phyloP scores from a whole-genome alignment of 768 basidiomycete genomes.

The Coprinellus micaceus region DNA sequence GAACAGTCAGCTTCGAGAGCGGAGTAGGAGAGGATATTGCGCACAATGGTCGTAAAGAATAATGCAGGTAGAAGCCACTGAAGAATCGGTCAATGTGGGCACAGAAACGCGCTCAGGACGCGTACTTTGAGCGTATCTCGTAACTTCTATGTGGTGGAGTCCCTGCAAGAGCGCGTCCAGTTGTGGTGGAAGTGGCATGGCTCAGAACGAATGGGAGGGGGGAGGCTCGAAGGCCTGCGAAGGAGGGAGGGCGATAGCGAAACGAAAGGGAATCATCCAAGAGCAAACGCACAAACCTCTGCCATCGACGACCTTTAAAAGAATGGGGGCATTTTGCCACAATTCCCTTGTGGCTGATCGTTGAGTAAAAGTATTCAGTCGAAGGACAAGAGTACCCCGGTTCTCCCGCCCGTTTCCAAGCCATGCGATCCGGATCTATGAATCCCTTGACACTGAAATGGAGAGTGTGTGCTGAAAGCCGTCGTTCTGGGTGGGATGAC shows the following conservation, averaged over 20 bases:
- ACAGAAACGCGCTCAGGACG: not conserved
- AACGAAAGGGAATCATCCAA: slow-evolving; percentile 3
- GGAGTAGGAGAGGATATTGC: slow-evolving; percentile 15
- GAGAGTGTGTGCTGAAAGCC: not conserved
- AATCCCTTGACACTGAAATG: not conserved
- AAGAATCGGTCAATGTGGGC: not conserved
- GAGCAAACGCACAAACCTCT: not conserved
- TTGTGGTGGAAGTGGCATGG: not conserved
- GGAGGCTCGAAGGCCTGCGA: slow-evolving; percentile 1
- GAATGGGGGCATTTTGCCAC: not conserved
- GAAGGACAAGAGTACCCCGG: not conserved
- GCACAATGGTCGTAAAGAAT: slow-evolving; percentile 53
- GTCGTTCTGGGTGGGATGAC: not conserved
- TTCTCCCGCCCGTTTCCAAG: not conserved
- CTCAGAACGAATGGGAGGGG: not conserved
- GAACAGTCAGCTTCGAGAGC: not conserved
- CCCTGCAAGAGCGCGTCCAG: slow-evolving; percentile 18
- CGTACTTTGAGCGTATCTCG: slow-evolving; percentile 42
- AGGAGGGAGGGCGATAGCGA: not conserved
- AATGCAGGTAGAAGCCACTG: slow-evolving; percentile 51
- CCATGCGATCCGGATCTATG: not conserved
- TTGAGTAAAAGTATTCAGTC: not conserved
- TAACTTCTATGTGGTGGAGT: slow-evolving; percentile 37
- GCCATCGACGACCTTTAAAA: not conserved
- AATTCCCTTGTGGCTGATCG: not conserved